Base-by-base conservation (phyloP, 2,329 filamentous ascomycete genomes). In the Aspergillus vadensis region DNA sequence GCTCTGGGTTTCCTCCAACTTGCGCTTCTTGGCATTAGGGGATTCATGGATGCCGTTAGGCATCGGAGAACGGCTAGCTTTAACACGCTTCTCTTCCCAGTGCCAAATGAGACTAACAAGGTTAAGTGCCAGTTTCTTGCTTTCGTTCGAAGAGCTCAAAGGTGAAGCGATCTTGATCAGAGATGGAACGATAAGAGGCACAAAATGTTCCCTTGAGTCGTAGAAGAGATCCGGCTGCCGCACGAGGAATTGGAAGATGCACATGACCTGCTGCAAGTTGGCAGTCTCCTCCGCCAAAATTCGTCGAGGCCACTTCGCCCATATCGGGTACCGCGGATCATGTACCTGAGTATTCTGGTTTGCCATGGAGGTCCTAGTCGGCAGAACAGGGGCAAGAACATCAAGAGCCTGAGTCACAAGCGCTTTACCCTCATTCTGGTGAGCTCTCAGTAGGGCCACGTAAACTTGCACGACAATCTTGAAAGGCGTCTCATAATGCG, bases 401-500 rank as follows among this genome's bases (percentile, higher is more conserved):
- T 99, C 95, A 48, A 99, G 81, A 5, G 94, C 94, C 73, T 99
- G 96, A 44, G 92, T 96, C 15, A 99, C 94, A 58, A 99, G 80
- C 12, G 92, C 88, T 58, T 94, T 88, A 19, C 94, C 95, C 78
- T 99, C 95, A 61, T 96, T 96, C 74, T 98, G 94, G 72, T 96
- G 96, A 1, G 94, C 93, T 76, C 92, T 91, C 23, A 99, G 80
- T 15, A 99, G 83, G 2, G 92, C 92, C 65, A 95, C 88, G 72
- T 99, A 99, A 21, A 99, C 93, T 74, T 98, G 94, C 19, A 91
- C 90, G 3, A 95, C 92, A 58, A 99, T 98, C 83, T 98, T 99
- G 12, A 91, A 85, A 0, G 95, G 96, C 0, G 95, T 98, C 69
- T 99, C 96, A 72, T 96, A 99, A 65, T 96, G 91, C 0, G 92